Evolutionary conservation across 306 rosid species (phyloP).

Genomic region (Castanea sativa): DNA sequence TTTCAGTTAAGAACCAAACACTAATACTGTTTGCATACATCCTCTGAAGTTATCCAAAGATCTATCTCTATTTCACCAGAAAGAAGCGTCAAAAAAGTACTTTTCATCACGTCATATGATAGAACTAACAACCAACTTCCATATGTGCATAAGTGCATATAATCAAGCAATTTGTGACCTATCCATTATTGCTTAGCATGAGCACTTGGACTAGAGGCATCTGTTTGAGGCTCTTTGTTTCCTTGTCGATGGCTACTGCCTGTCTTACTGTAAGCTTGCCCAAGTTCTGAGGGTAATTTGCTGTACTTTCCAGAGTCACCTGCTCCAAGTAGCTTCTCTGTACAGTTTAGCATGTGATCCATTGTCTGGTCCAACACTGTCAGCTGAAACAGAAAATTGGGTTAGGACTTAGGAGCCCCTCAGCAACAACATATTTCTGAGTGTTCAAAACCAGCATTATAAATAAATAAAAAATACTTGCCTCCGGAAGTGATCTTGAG

Average conservation of each 20-base stretch:
- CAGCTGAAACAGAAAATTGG: slow-evolving; percentile 28
- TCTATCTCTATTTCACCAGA: not conserved
- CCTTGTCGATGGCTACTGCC: slow-evolving; percentile 20
- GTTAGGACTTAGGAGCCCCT: not conserved
- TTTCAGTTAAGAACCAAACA: not conserved
- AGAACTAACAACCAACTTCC: not conserved
- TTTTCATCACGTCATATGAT: not conserved
- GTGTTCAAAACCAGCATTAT: slow-evolving; percentile 3
- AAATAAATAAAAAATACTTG: slow-evolving; percentile 25
- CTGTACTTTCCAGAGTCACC: slow-evolving; percentile 30
- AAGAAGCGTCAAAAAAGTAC: not conserved
- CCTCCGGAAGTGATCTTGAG: slow-evolving; percentile 51
- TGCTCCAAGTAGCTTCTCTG: slow-evolving; percentile 52
- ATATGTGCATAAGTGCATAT: not conserved
- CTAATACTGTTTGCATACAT: not conserved
- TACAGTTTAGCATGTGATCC: slow-evolving; percentile 56
- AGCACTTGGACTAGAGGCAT: slow-evolving; percentile 28
- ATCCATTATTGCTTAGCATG: slow-evolving; percentile 40
- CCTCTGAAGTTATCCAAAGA: not conserved
- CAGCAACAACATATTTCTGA: not conserved
- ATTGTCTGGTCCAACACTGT: slow-evolving; percentile 53
- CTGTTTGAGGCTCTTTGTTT: slow-evolving; percentile 30
- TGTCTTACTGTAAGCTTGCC: slow-evolving; percentile 33
- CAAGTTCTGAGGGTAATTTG: slow-evolving; percentile 22
- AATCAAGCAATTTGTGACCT: slow-evolving; percentile 15